phyloP scores from a whole-genome alignment of 176 grass and related monocot genomes.

The barley (Hordeum vulgare) region DNA sequence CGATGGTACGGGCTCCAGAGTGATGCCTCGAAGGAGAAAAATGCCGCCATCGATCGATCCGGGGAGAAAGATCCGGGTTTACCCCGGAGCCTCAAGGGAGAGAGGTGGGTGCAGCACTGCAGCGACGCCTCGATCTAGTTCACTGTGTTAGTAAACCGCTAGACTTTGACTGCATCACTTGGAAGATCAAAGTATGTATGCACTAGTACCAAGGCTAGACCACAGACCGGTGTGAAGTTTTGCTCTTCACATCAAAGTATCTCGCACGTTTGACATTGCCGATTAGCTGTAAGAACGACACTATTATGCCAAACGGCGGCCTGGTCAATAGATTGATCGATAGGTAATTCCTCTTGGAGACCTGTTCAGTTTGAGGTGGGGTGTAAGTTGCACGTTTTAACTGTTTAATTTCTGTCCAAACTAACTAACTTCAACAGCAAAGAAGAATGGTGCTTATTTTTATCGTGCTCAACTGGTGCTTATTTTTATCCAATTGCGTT shows the following conservation, averaged over 20 bases:
- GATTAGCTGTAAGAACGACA: no score
- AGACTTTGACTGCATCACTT: not conserved
- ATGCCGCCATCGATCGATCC: no score
- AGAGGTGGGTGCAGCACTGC: no score
- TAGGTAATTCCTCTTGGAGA: no score
- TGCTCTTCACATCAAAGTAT: not conserved
- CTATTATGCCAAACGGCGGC: not conserved
- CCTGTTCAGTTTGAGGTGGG: not conserved
- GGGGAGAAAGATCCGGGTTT: no score
- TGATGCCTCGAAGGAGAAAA: no score
- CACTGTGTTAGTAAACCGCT: not conserved
- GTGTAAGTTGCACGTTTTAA: not conserved
- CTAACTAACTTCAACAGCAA: not conserved
- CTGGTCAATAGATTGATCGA: not conserved
- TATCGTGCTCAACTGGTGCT: not conserved
- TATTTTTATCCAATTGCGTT: not conserved
- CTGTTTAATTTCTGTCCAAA: not conserved
- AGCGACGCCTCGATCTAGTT: no score
- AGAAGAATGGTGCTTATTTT: not conserved
- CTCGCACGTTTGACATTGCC: no score
- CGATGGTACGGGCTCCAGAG: no score
- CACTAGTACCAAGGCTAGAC: not conserved
- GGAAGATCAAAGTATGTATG: no score
- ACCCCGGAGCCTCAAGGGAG: no score
- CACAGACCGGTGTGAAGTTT: not conserved